A percentile compares a stretch with the other conserved stretches of the same genome.
phyloP scores from a whole-genome alignment of 108 stramenopile species.

The Nitzschia sp. region DNA sequence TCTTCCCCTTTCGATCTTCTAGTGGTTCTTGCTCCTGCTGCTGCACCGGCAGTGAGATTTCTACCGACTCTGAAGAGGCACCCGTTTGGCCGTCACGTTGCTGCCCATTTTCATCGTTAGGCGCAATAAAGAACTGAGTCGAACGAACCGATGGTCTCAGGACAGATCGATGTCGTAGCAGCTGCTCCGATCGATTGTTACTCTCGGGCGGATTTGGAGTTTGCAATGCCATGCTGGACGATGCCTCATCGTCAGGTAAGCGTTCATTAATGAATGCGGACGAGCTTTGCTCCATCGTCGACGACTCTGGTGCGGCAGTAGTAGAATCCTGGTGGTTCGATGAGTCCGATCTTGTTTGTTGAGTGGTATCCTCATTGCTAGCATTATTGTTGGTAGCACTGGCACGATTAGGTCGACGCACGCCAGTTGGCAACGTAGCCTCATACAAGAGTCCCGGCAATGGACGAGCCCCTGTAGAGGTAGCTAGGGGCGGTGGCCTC shows the following conservation, averaged over 20 bases:
- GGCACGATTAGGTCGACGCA: slow-evolving; percentile 38
- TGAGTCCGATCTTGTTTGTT: background rate
- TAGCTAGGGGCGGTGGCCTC: background rate
- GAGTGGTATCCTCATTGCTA: background rate
- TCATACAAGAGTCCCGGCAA: slow-evolving; percentile 98
- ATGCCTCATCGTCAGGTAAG: background rate
- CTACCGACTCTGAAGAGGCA: background rate
- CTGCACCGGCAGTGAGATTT: background rate
- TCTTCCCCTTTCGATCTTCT: slow-evolving; percentile 16
- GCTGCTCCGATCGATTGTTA: background rate
- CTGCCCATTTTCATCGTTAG: background rate
- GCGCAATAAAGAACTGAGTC: background rate
- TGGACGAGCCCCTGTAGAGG: slow-evolving; percentile 67
- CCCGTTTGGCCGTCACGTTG: background rate
- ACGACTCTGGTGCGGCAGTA: too few species aligned
- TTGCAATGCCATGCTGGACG: too few species aligned
- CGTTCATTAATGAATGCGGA: background rate
- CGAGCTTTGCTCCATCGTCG: background rate
- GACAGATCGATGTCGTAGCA: background rate
- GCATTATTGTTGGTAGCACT: background rate
- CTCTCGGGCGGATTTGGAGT: too few species aligned
- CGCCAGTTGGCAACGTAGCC: slow-evolving; percentile 66
- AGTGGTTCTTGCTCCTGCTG: background rate
- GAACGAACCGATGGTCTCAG: background rate
- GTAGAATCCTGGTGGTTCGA: background rate